Evolutionary conservation across 2,329 filamentous ascomycete species (phyloP), one percentile per base, ranked within the genome.

Genomic region (Penicillium sp.): DNA sequence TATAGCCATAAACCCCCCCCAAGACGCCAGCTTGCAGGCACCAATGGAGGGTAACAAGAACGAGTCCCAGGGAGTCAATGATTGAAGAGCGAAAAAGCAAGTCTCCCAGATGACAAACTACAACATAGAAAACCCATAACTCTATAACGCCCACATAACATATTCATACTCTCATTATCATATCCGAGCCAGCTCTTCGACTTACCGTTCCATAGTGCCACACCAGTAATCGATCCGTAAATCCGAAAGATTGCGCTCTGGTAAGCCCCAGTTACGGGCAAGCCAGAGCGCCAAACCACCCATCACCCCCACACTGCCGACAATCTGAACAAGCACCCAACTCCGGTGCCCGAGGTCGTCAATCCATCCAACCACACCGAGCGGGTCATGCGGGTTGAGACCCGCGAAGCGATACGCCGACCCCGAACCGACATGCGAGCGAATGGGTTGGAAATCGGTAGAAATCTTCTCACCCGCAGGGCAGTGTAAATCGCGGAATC

Each of bases 231-330:
- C 66, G 42, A 70, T 55, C 26, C 65, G 64, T 58, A 70, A 63
- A 34, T 71, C 70, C 5, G 66, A 59, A 26, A 74, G 53, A 47
- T 58, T 68, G 14, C 66, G 63, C 2, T 67, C 63, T 18, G 68
- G 66, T 40, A 74, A 53, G 0, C 75, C 74, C 71, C 73, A 76
- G 18, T 70, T 66, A 53, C 72, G 74, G 16, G 76, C 74, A 47
- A 87, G 68, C 83, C 84, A 89, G 45, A 89, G 78, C 19, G 85
- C 83, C 34, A 93, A 69, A 13, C 88, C 89, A 3, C 90, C 88
- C 3, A 95, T 70, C 27, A 94, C 76, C 0, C 91, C 86, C 49
- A 91, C 78, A 47, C 88, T 85, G 13, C 90, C 88, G 19, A 92
- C 72, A 6, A 95, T 77, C 68, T 92, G 88, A 35, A 95, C 75